Base-by-base conservation (phyloP, 306 rosid genomes). In the Boehmeria nivea region DNA sequence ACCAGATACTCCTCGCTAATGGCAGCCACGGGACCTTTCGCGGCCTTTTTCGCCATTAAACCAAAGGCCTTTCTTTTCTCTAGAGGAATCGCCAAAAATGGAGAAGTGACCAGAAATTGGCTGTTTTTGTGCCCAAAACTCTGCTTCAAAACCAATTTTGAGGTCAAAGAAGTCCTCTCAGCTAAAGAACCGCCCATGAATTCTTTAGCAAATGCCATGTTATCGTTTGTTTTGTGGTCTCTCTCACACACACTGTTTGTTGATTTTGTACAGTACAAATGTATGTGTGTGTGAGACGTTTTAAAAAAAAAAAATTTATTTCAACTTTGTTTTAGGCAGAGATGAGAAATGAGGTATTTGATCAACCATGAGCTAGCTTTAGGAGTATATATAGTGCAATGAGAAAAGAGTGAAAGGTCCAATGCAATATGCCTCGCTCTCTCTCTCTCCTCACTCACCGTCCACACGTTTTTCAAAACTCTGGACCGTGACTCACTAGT, bases 11-110 rank as follows among this genome's bases (percentile, higher is more conserved):
- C 93, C 56, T 91, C 96, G 53, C 95, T 87, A 0, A 91, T 45
- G 23, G 98, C 96, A 1, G 98, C 95, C 37, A 87, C 79, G 21
- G 86, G 79, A 50, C 79, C 71, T 63, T 51, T 82, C 31, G 61
- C 60, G 34, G 63, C 31, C 54, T 69, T 84, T 65, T 71, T 81
- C 56, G 73, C 79, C 56, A 76, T 10, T 11, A 14, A 60, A 13
- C 69, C 72, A 44, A 67, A 34, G 24, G 33, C 27, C 36, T 55
- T 72, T 60, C 38, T 76, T 18, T 55, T 79, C 44, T 39, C 78
- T 8, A 28, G 34, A 45, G 88, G 80, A 34, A 71, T 11, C 38
- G 16, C 70, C 24, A 65, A 43, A 43, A 58, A n/a, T 5, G 16
- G 15, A 12, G 45, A 40, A 40, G 17, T 11, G 45, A 40, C 0